phyloP scores from a whole-genome alignment of 2,329 filamentous ascomycete genomes.

The Curvularia eragrostidis region DNA sequence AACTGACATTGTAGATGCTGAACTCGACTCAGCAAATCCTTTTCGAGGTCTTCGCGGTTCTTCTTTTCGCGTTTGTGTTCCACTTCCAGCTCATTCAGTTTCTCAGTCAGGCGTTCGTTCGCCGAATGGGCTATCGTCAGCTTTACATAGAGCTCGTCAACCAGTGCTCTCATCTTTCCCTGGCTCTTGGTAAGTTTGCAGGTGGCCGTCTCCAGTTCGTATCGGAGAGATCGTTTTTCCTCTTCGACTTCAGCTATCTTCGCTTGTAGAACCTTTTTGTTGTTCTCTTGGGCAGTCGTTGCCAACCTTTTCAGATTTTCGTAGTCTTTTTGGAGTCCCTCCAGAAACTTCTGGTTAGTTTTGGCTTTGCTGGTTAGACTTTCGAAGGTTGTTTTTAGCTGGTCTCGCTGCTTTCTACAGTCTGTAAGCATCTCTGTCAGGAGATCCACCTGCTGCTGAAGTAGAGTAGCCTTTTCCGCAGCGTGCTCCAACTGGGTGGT shows the following conservation, averaged over 20 bases:
- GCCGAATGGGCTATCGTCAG: conserved; percentile 22
- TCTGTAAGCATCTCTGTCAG: conserved; percentile 20
- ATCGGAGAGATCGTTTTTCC: conserved; percentile 29
- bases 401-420: conserved; percentile 12
- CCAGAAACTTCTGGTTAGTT: conserved; percentile 33
- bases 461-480: conserved; percentile 11
- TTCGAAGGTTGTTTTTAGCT: conserved; percentile 6
- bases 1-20: conserved; percentile 27
- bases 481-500: conserved; percentile 9
- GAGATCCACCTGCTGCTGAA: conserved; percentile 16
- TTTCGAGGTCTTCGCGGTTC: conserved; percentile 31
- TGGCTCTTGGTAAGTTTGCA: conserved; percentile 21
- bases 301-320: conserved; percentile 26
- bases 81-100: conserved; percentile 17
- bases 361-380: conserved; percentile 25
- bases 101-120: conserved; percentile 19
- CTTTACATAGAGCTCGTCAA: conserved; percentile 26
- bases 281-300: conserved; percentile 20
- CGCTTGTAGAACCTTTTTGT: conserved; percentile 17
- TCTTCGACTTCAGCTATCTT: conserved; percentile 29
- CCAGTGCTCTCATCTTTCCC: conserved; percentile 17
- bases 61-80: conserved; percentile 31
- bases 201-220: conserved; percentile 21
- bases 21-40: conserved; percentile 25
- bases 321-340: conserved; percentile 40